Evolutionary conservation across 176 grass and related monocot genomes (phyloP).

Genomic region (Oryza meyeriana): DNA sequence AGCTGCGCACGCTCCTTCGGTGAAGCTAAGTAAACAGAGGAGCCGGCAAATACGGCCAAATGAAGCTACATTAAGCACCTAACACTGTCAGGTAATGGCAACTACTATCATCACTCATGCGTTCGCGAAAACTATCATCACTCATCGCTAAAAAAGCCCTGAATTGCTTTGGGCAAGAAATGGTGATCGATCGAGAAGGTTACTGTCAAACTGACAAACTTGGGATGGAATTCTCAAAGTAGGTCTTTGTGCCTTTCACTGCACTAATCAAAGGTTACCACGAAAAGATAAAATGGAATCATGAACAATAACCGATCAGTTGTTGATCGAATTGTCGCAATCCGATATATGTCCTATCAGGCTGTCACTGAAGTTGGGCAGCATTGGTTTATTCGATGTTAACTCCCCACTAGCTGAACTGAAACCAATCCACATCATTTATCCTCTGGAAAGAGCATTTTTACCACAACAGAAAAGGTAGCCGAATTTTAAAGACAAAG

Average conservation of each 20-base stretch:
- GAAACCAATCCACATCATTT: conserved; percentile 12
- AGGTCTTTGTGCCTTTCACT: background rate
- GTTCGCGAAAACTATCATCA: no score
- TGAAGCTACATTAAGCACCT: conserved; percentile 13
- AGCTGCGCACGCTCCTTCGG: conserved; percentile 1
- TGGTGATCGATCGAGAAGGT: background rate
- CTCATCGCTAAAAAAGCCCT: background rate
- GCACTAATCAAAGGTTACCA: conserved; percentile 26
- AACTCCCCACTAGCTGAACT: conserved; percentile 27
- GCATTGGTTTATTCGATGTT: conserved; percentile 30
- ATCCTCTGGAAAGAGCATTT: conserved; percentile 24
- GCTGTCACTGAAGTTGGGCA: background rate
- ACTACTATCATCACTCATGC: conserved; percentile 9
- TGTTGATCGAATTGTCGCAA: conserved; percentile 20
- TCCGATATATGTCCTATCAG: conserved; percentile 19
- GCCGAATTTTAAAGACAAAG: conserved; percentile 28
- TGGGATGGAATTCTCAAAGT: conserved; percentile 11
- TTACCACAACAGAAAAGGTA: background rate
- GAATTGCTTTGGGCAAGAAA: background rate
- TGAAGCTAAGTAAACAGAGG: background rate
- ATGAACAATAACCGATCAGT: background rate
- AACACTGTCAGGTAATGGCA: background rate
- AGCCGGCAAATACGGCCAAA: conserved; percentile 29
- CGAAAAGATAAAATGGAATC: conserved; percentile 21
- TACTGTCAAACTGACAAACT: background rate